Base-by-base conservation (phyloP, 148 eudicot genomes). In the Chenopodium album region DNA sequence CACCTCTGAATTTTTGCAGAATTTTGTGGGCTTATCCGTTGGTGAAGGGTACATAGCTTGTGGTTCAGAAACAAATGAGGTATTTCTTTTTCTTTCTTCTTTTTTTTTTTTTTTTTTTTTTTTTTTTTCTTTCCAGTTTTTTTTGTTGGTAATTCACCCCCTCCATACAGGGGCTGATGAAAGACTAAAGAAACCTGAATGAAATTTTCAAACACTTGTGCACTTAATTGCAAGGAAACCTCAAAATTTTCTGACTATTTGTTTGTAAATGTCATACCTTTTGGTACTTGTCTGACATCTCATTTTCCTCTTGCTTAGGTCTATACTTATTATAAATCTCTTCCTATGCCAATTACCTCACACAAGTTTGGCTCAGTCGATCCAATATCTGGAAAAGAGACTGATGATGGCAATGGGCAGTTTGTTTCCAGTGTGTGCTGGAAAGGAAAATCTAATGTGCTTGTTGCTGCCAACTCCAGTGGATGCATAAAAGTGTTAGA, bases 391-490 rank as follows among this genome's bases (percentile, higher is more conserved):
- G 94, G 93, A 69, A 92, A 88, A 80, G 93, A 97, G 84, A 94
- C 93, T 34, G 98, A 97, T 63, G 92, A 94, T 80, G 90, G 89
- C 84, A 89, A 90, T 63, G 97, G 94, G 44, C 99, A 91, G 82
- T 97, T 97, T 79, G 99, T 97, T 83, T 97, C 99, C 28, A 92
- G 97, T 82, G 98, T 94, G 54, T 97, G 98, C 83, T 97, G 98
- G 97, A 91, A 92, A 82, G 87, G 86, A 78, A 94, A 92, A 78
- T 97, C 99, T 73, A 88, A 92, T 80, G 88, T 84, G 85, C 86
- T 94, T 71, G 89, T 97, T 80, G 98, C 97, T 82, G 98, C 99
- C 79, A 97, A 92, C 81, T 97, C 98, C 81, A 90, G 81, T 60
- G 99, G 99, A 63, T 92, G 94, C 79, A 89, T 97, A 76, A 97